Percentiles rank a stretch among this genome's conserved stretches.
Conservation (phyloP, 2,329 filamentous ascomycete genomes). For the Laburnicola sp. region DNA sequence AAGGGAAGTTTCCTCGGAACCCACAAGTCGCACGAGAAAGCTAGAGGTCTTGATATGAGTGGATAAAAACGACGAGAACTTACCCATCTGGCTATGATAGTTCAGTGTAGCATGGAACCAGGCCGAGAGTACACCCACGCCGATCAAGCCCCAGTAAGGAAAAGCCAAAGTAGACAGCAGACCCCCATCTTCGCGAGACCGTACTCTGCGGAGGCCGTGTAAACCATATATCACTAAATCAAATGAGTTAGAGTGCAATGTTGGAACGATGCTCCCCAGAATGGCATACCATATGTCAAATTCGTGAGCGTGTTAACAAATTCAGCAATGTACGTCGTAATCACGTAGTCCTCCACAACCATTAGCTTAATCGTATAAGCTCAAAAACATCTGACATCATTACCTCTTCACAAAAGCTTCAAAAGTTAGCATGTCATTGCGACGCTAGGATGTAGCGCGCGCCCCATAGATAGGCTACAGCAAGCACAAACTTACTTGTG, state of each 20-base stretch:
- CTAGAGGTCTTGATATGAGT: no score
- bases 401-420: conserved; percentile 45
- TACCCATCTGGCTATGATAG: conserved; percentile 53
- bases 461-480: neutral
- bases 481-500: neutral
- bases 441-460: neutral
- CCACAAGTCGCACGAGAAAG: no score
- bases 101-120: conserved; percentile 52
- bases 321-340: conserved; percentile 57
- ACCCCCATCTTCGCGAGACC: conserved; percentile 29
- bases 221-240: conserved; percentile 41
- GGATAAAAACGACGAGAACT: conserved; percentile 16
- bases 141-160: conserved; percentile 50
- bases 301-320: conserved; percentile 60
- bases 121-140: conserved; percentile 48
- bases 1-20: no score
- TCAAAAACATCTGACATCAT: neutral
- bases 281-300: conserved; percentile 51
- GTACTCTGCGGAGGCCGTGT: conserved; percentile 36
- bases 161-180: conserved; percentile 39
- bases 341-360: conserved; percentile 55
- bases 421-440: conserved; percentile 12
- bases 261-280: neutral
- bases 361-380: conserved; percentile 4
- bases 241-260: neutral